A percentile compares a stretch with the other conserved stretches of the same genome.
phyloP scores from a whole-genome alignment of 768 basidiomycete genomes.

The Termitomyces bulborhizus region DNA sequence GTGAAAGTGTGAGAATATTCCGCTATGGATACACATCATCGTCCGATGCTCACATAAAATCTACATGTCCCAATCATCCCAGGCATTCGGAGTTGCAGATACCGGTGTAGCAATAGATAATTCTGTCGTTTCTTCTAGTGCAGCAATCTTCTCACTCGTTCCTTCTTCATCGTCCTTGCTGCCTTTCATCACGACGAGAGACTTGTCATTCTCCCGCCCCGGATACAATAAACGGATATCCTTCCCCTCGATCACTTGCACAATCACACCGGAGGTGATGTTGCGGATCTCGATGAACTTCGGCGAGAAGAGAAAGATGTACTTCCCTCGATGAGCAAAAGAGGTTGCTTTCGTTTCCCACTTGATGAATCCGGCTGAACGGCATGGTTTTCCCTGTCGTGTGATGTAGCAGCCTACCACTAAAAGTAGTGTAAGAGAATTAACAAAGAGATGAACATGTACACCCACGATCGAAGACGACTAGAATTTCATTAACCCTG shows the following conservation, averaged over 20 bases:
- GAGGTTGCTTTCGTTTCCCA: constrained; percentile 72
- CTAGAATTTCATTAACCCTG: constrained; percentile 43
- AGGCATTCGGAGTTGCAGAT: constrained; percentile 31
- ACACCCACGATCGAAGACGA: constrained; percentile 68
- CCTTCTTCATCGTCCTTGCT: constrained; percentile 50
- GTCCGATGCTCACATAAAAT: neutral
- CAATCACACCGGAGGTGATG: constrained; percentile 55
- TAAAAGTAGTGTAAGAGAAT: constrained; percentile 19
- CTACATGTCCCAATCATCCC: constrained; percentile 77
- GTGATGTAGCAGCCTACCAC: constrained; percentile 76
- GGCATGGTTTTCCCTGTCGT: constrained; percentile 58
- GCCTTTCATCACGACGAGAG: constrained; percentile 63
- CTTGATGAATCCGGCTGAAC: constrained; percentile 57
- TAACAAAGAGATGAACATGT: neutral
- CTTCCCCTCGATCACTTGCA: constrained; percentile 75
- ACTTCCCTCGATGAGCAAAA: constrained; percentile 53
- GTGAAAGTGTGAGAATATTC: neutral
- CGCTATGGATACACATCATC: neutral
- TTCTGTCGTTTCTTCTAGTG: constrained; percentile 66
- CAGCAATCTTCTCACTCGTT: constrained; percentile 55
- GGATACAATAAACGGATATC: constrained; percentile 64
- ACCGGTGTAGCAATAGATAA: constrained; percentile 30
- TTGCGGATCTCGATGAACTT: constrained; percentile 74
- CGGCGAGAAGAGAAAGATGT: constrained; percentile 68
- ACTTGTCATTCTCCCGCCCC: constrained; percentile 37